Base-by-base conservation (phyloP, 768 basidiomycete genomes). In the Trametes cingulata region DNA sequence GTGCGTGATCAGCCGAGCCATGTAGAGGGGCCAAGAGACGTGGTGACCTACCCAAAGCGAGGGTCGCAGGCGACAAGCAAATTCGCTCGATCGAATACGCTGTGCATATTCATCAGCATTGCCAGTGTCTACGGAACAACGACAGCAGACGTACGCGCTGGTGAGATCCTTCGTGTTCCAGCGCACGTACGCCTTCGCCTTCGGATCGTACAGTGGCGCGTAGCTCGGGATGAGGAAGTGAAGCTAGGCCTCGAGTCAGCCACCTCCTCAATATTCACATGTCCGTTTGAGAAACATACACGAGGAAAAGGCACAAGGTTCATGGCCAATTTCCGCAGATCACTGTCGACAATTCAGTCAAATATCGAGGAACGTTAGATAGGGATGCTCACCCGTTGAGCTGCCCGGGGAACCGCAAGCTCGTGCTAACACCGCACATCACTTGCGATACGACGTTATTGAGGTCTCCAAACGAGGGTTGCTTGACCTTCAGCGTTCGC, bases 181-280 rank as follows among this genome's bases (percentile, higher is more conserved):
- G 24, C 80, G 79, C 64, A 87, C 80, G 75, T 83, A 95, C 2
- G 82, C 75, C 48, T 77, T 77, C 0, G 85, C 78, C 55, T 84
- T 84, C 2, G 84, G 79, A 65, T 93, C 84, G 63, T 82, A 85
- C 66, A 98, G 85, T 0, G 97, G 97, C 0, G 93, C 94, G 72
- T 94, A 97, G 65, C 93, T 95, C 49, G 93, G 93, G 79, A 93
- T 91, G 67, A 99, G 83, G 84, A 98, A 99, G 73, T 99, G 96
- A 52, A 98, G 83, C 88, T 96, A 73, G 12, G 8, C 20, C 13
- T n/a, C 13, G 12, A 22, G 6, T 25, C 6, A 33, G 29, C 10
- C 29, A 10, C 29, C 29, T 33, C 10, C n/a, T 33, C 6, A 33
- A 20, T 39, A 2, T 39, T 9, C 19, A 20, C 14, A 51, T n/a